phyloP scores from a whole-genome alignment of 2,329 filamentous ascomycete species.

The Curvularia sp. region DNA sequence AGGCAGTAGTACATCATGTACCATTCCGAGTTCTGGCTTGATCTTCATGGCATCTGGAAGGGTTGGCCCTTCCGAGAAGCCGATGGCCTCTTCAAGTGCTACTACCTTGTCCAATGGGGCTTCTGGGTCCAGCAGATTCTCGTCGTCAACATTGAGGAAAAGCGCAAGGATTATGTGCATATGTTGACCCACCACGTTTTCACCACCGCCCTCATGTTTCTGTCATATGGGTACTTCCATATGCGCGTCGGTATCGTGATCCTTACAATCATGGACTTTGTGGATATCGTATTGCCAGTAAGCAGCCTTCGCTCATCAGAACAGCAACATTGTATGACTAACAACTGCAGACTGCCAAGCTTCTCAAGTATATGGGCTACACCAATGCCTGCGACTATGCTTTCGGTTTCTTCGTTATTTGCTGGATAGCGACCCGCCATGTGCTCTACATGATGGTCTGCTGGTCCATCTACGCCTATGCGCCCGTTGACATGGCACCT shows the following conservation, averaged over 20 bases:
- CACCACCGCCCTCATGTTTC: constrained; percentile 79
- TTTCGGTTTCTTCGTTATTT: constrained; percentile 84
- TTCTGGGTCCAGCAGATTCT: constrained; percentile 96
- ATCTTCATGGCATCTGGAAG: constrained; percentile 80
- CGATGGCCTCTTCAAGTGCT: constrained; percentile 78
- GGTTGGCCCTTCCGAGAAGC: constrained; percentile 83
- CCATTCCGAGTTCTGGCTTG: constrained; percentile 78
- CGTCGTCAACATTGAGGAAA: constrained; percentile 92
- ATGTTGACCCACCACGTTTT: constrained; percentile 96
- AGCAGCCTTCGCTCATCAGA: constrained; percentile 1
- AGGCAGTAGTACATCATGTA: constrained; percentile 75
- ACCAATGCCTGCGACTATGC: constrained; percentile 73
- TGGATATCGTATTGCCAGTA: constrained; percentile 87
- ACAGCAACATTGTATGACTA: constrained; percentile 8
- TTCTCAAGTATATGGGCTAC: constrained; percentile 84
- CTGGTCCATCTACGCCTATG: constrained; percentile 79
- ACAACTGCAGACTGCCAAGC: constrained; percentile 77
- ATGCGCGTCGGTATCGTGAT: constrained; percentile 89
- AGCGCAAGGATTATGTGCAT: constrained; percentile 92
- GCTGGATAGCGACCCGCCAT: constrained; percentile 86
- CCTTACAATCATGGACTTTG: constrained; percentile 90
- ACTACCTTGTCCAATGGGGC: constrained; percentile 86
- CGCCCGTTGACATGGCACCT: constrained; percentile 66
- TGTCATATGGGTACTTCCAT: constrained; percentile 85
- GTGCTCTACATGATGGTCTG: constrained; percentile 78